Base-by-base conservation (phyloP, 2,329 filamentous ascomycete species). In the Diaporthe destruens region DNA sequence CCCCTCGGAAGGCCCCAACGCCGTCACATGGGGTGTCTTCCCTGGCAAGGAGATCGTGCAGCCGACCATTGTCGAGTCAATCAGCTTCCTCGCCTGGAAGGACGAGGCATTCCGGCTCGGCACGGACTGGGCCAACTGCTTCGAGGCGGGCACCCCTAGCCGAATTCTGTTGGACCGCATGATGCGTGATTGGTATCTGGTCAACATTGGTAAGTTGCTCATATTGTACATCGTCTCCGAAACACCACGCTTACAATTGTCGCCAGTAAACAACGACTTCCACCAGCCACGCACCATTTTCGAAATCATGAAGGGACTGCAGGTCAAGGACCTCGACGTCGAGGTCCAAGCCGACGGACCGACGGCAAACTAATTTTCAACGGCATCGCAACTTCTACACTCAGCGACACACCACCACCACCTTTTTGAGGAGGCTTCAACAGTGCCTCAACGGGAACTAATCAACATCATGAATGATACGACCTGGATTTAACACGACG, bases 31-130 rank as follows among this genome's bases (percentile, higher is more conserved):
- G 96, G 96, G 96, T 83, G 97, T 99, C 44, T 99, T 98, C 85
- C 96, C 96, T 0, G 96, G 96, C 72, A 97, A 98, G 82, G 96
- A 99, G 83, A 98, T 99, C 80, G 95, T 99, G n/a, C 96, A 99
- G 82, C 96, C 96, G 18, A 99, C 96, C n/a, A 98, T 99, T 78
- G 96, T 99, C 68, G 96, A 99, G 85, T 97, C 94, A 23, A 92
- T 99, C 81, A 97, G 94, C 81, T 99, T 99, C 88, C 86, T 99
- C 69, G 96, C 96, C 2, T 99, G 96, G 96, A 97, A 97, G 84
- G 96, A 99, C 77, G 96, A 99, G 83, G 97, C 97, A 20, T 99
- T 95, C 86, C 91, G 94, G 74, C 88, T 99, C 12, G 96, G 96
- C 70, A 89, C 93, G 72, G 95, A 99, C 80, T 99, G 96, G 96